A percentile compares a stretch with the other conserved stretches of the same genome.
Evolutionary conservation across 768 basidiomycete genomes (phyloP).

Genomic region (Xerocomellus chrysenteron): DNA sequence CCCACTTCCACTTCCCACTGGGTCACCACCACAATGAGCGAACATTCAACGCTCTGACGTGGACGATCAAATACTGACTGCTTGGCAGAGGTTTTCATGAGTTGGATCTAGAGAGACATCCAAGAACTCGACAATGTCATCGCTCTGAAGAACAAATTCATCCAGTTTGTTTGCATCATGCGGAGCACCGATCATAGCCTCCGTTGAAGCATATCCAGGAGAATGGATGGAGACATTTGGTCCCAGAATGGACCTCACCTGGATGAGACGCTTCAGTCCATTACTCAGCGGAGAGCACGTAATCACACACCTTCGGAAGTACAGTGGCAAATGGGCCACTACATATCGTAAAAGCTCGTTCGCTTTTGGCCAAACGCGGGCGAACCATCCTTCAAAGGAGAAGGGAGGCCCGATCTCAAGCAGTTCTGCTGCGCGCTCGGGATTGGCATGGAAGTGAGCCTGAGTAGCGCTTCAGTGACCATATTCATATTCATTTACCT

Average conservation of each 20-base stretch:
- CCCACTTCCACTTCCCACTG: slow-evolving; percentile 13
- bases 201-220: slow-evolving; percentile 11
- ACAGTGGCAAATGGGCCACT: slow-evolving; percentile 9
- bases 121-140: slow-evolving; percentile 17
- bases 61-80: no score
- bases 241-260: slow-evolving; percentile 17
- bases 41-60: no score
- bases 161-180: slow-evolving; percentile 3
- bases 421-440: slow-evolving; percentile 17
- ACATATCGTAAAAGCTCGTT: background rate
- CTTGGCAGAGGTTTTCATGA: slow-evolving; percentile 11
- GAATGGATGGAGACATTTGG: background rate
- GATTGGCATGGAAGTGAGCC: slow-evolving; percentile 12
- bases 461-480: background rate
- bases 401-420: slow-evolving; percentile 11
- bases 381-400: slow-evolving; percentile 13
- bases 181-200: background rate
- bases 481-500: no score
- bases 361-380: slow-evolving; percentile 15
- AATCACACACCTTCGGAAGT: slow-evolving; percentile 11
- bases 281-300: background rate
- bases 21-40: background rate
- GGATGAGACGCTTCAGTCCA: background rate
- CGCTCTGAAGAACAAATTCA: slow-evolving; percentile 3
- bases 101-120: slow-evolving; percentile 7